phyloP scores from a whole-genome alignment of 2,329 filamentous ascomycete species.

The Apiospora phragmitis region DNA sequence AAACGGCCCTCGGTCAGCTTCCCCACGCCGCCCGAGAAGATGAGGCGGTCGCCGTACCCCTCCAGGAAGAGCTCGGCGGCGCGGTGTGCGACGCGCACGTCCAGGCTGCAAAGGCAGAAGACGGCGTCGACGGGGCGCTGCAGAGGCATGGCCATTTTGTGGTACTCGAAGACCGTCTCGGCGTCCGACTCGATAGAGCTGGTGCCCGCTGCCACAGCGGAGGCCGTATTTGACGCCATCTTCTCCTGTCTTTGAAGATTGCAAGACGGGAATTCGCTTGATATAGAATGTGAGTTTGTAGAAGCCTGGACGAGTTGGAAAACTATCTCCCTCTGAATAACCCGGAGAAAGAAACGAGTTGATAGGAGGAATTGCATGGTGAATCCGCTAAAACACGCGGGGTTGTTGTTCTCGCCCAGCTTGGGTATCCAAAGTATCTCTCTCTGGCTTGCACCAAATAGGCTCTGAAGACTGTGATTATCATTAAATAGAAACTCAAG shows the following conservation, averaged over 20 bases:
- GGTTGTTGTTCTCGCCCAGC: neutral
- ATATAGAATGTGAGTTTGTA: neutral
- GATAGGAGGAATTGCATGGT: neutral
- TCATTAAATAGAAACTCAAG: neutral
- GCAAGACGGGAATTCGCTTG: neutral
- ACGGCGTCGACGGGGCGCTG: constrained; percentile 38
- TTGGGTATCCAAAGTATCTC: too few species aligned
- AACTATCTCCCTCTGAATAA: neutral
- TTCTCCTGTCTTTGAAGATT: neutral
- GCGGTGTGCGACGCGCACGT: constrained; percentile 43
- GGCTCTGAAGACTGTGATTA: neutral
- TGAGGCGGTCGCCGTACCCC: constrained; percentile 37
- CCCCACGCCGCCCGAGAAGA: constrained; percentile 46
- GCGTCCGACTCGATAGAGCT: constrained; percentile 30
- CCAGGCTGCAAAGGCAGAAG: constrained; percentile 50
- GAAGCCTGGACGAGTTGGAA: neutral
- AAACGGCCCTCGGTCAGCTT: constrained; percentile 41
- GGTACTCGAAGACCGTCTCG: constrained; percentile 43
- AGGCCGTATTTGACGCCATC: neutral
- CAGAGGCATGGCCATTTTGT: constrained; percentile 39
- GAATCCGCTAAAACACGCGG: neutral
- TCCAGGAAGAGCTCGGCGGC: constrained; percentile 44
- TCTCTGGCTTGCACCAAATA: neutral
- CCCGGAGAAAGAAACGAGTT: neutral
- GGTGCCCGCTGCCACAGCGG: neutral